Base-by-base conservation (phyloP, 2,329 filamentous ascomycete genomes). In the Graphilbum fragrans region DNA sequence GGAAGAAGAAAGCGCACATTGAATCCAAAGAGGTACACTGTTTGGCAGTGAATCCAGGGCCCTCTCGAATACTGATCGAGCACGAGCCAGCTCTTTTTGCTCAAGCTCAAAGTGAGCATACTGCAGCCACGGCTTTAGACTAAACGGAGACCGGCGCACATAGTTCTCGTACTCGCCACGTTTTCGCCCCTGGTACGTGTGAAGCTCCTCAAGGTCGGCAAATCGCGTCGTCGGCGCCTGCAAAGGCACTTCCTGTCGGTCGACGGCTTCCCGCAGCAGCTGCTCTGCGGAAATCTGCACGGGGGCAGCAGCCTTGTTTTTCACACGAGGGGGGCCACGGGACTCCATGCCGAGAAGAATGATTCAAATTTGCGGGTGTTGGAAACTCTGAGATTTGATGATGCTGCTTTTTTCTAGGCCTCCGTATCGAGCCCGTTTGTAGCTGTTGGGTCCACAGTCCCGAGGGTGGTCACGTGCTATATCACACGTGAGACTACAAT, bases 81-180 rank as follows among this genome's bases (percentile, higher is more conserved):
- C 92, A 42, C 92, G 82, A 41, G 82, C 80, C 62, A 86, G 95
- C 65, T 98, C 92, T 63, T 96, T 96, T 65, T 98, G 92, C 59
- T 98, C 90, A 46, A 96, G 72, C 66, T 98, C 92, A 86, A 88
- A 98, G 52, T 85, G 77, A 42, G 92, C 90, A 70, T 98, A 98
- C 55, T 88, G 84, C 73, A 92, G 86, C 92, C 92, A 98, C 63
- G 96, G 96, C 69, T 94, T 94, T 73, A 96, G 87, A 57, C 93
- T 94, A 58, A 95, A 74, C 55, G 90, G 70, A 58, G 96, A 96
- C 49, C 92, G 83, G 49, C 87, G 81, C 46, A 96, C 86, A 80
- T 96, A 96, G 67, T 94, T 86, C 64, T 98, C 92, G 53, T 94
- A 98, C 56, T 94, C 92, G 61, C 88, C 92, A 52, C 92, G 75